Percentiles rank a stretch among this genome's conserved stretches.
phyloP scores from a whole-genome alignment of 345 rosid genomes.

The Brassica carinata region DNA sequence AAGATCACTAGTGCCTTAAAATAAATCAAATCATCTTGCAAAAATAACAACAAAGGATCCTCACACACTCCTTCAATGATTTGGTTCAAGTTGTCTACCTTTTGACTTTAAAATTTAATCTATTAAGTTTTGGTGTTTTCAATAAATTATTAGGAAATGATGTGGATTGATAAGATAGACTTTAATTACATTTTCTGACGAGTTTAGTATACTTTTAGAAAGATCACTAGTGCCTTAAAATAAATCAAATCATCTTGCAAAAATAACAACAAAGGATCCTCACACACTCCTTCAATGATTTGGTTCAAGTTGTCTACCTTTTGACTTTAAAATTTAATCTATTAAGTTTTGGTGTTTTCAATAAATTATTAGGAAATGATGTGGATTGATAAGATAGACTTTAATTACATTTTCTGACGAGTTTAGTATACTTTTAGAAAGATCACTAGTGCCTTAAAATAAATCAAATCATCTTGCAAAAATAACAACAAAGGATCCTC shows the following conservation, averaged over 20 bases:
- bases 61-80: not conserved
- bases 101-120: not conserved
- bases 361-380: not conserved
- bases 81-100: not conserved
- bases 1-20: not conserved
- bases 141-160: not conserved
- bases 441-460: not conserved
- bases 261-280: not conserved
- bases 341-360: not conserved
- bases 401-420: not conserved
- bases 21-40: not conserved
- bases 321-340: not conserved
- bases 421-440: not conserved
- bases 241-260: not conserved
- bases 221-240: not conserved
- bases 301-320: not conserved
- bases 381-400: not conserved
- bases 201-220: not conserved
- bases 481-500: not conserved
- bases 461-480: not conserved
- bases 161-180: not conserved
- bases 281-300: not conserved
- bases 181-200: not conserved
- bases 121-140: not conserved
- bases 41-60: not conserved